Percentiles rank a stretch among this genome's conserved stretches.
phyloP scores from a whole-genome alignment of 2,329 filamentous ascomycete genomes.

The Xylariaceae sp. region DNA sequence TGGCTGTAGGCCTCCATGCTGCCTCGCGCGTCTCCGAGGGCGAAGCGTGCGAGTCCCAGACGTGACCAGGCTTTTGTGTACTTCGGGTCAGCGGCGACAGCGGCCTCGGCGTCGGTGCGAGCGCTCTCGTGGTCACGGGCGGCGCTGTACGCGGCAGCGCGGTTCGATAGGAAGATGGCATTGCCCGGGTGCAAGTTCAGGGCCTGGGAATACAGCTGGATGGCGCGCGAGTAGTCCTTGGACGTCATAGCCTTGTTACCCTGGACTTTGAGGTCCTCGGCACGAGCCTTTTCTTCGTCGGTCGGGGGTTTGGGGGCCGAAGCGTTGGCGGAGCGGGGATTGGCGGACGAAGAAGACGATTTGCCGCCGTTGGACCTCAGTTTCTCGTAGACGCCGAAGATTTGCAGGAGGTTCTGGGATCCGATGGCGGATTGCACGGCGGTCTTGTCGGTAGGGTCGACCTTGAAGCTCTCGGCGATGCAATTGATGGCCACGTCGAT shows the following conservation, averaged over 20 bases:
- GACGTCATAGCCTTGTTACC: constrained; percentile 93
- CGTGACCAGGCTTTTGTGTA: constrained; percentile 98
- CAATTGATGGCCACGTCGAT: constrained; percentile 93
- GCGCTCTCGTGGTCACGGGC: constrained; percentile 80
- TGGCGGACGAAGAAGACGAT: constrained; percentile 39
- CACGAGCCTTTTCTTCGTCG: constrained; percentile 68
- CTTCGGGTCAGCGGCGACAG: constrained; percentile 78
- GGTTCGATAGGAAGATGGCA: constrained; percentile 96
- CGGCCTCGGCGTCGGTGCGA: constrained; percentile 82
- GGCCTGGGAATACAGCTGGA: constrained; percentile 84
- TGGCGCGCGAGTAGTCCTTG: constrained; percentile 81
- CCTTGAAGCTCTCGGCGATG: constrained; percentile 92
- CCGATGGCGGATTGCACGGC: constrained; percentile 75
- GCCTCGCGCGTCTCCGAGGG: constrained; percentile 83
- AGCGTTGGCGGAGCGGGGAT: constrained; percentile 36
- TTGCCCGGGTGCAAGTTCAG: constrained; percentile 77
- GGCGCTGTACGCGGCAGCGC: constrained; percentile 87
- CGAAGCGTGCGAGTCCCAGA: constrained; percentile 85
- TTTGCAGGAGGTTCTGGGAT: constrained; percentile 79
- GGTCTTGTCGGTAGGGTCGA: constrained; percentile 73
- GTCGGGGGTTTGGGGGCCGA: constrained; percentile 36
- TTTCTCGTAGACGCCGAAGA: constrained; percentile 96
- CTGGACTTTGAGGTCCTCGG: constrained; percentile 81
- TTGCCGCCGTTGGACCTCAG: constrained; percentile 56
- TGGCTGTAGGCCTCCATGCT: constrained; percentile 92